Evolutionary conservation across 148 eudicot genomes (phyloP).

Genomic region (Vaccinium vitisidaea): DNA sequence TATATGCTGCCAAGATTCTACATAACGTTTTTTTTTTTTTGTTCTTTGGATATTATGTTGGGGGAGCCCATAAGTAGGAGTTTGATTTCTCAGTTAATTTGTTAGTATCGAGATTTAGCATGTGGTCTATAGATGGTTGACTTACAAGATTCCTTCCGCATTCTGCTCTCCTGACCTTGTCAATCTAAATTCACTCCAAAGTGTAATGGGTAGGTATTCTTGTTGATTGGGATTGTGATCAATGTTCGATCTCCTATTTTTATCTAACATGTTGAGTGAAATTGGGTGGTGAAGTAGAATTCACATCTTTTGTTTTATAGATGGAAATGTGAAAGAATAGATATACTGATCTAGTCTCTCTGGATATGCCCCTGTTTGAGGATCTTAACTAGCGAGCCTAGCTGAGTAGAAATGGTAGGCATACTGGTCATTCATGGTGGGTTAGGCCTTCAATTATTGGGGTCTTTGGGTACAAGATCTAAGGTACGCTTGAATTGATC

Average conservation of each 20-base stretch:
- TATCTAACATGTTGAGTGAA: background rate
- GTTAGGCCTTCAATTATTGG: slow-evolving; percentile 6
- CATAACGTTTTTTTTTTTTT: background rate
- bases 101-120: background rate
- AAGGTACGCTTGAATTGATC: background rate
- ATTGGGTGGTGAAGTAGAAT: background rate
- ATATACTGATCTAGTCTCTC: background rate
- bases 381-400: background rate
- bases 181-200: background rate
- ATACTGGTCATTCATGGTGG: background rate
- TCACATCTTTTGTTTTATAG: background rate
- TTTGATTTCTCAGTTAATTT: background rate
- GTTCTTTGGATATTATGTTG: background rate
- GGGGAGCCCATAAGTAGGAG: background rate
- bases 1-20: background rate
- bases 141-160: slow-evolving; percentile 31
- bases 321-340: background rate
- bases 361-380: background rate
- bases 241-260: background rate
- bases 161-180: slow-evolving; percentile 21
- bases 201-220: background rate
- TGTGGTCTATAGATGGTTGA: slow-evolving; percentile 20
- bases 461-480: background rate
- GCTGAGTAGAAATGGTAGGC: background rate
- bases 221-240: background rate